These are phyloP conservation scores for Tetracentron sinense DNA, from an alignment of 164 flowering plant species.

Conservation along the genomic window DNA sequence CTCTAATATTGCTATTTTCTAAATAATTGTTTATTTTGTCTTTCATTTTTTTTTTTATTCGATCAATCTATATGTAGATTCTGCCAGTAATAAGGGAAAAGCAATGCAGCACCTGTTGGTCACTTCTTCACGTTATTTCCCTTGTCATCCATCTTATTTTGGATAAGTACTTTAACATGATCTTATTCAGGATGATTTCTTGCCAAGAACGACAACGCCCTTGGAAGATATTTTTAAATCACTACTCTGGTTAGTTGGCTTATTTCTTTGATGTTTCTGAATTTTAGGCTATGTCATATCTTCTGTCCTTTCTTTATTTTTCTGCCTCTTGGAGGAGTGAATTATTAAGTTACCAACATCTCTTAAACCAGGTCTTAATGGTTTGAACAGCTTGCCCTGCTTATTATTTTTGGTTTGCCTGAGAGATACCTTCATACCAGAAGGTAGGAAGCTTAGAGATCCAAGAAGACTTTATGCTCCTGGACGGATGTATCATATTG, in stretches of 20 bases:
- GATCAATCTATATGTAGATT: background rate
- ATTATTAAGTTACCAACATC: slow-evolving; percentile 31
- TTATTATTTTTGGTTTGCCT: slow-evolving; percentile 69
- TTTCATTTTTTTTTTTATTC: too few relatives aligned
- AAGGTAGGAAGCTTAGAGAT: slow-evolving; percentile 79
- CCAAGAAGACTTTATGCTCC: slow-evolving; percentile 95
- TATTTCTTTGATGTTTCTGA: background rate
- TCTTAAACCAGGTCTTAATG: slow-evolving; percentile 59
- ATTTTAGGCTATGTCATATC: background rate
- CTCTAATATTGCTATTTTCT: background rate
- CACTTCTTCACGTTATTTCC: background rate
- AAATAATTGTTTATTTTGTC: background rate
- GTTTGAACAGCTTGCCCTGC: slow-evolving; percentile 97
- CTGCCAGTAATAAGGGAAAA: background rate
- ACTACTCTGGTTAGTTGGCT: slow-evolving; percentile 62
- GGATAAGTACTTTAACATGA: background rate
- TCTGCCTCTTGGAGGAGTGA: slow-evolving; percentile 17
- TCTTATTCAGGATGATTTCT: slow-evolving; percentile 82
- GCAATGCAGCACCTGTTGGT: background rate
- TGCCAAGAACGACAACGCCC: slow-evolving; percentile 92
- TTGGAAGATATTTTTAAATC: slow-evolving; percentile 88
- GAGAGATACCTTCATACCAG: slow-evolving; percentile 92
- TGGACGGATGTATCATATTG: slow-evolving; percentile 92
- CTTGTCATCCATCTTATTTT: background rate
- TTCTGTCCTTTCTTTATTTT: background rate